Percentiles rank a stretch among this genome's conserved stretches.
Evolutionary conservation across 2,329 filamentous ascomycete species (phyloP).

Genomic region (Escovopsis weberi): DNA sequence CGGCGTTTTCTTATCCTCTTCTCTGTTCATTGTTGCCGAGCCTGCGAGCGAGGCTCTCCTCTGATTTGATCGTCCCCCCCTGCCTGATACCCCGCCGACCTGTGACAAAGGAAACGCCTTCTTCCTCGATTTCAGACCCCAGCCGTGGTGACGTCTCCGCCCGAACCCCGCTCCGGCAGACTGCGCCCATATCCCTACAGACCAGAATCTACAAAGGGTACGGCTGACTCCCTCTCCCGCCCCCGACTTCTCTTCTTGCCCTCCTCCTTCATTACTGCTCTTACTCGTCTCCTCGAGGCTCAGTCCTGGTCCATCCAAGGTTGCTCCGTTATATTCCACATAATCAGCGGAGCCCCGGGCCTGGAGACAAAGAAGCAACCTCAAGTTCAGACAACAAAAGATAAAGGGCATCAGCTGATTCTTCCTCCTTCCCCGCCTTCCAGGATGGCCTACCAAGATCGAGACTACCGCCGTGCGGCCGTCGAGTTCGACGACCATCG

Average conservation of each 20-base stretch:
- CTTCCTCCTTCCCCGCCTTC: not conserved
- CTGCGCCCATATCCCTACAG: no score
- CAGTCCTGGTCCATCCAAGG: not conserved
- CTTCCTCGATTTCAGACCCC: not conserved
- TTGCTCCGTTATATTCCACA: not conserved
- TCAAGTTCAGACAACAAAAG: not conserved
- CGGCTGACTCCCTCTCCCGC: no score
- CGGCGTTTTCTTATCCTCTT: not conserved
- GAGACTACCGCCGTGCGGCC: slow-evolving; percentile 24
- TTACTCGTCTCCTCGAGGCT: not conserved
- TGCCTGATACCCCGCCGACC: not conserved
- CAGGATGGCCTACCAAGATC: slow-evolving; percentile 24
- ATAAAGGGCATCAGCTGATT: not conserved
- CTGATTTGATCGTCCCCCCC: not conserved
- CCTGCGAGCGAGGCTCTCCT: not conserved
- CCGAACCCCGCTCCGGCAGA: not conserved
- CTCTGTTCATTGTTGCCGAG: not conserved
- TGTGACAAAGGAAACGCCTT: not conserved
- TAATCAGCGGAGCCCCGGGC: not conserved
- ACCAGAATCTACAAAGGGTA: no score
- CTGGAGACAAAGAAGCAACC: not conserved
- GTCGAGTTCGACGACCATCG: slow-evolving; percentile 12
- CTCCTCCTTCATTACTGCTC: slow-evolving; percentile 1
- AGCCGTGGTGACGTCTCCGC: not conserved
- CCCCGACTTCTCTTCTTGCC: slow-evolving; percentile 3